Evolutionary conservation across 1,284 basidiomycete species (phyloP), one percentile per base, ranked within the genome.

Genomic region (Ustilago trichophora): DNA sequence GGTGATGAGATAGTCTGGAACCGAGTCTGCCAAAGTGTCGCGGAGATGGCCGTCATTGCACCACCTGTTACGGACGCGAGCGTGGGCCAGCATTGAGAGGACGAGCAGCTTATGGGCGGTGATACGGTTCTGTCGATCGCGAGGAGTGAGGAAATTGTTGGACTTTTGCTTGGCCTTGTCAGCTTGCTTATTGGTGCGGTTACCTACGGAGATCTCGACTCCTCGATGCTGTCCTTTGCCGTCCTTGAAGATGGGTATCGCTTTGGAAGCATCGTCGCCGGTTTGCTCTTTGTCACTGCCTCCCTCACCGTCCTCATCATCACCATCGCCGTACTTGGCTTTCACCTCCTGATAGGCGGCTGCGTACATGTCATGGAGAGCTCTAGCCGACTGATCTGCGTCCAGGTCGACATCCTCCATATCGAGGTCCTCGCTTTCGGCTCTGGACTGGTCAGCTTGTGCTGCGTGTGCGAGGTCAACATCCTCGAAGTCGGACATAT

Each of bases 1-100:
- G 42, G 70, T 69, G 38, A 75, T 56, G 19, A 79, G 67, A 16
- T 65, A 49, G 25, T 66, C 62, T 0, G 79, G 79, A 6, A 76
- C 70, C 18, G 57, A 50, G 6, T 73, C 54, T 29, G 69, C 72
- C 22, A 80, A 65, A 4, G 67, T 60, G 43, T 76, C 77, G 75
- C 95, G 91, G 11, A 98, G 85, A 3, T 92, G 83, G 1, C 84
- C 83, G 76, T 97, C 91, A 62, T 92, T 93, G 16, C 93, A 81
- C 90, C 91, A 94, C 49, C 84, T 85, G 80, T 98, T 98, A 38
- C 95, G 87, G 13, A 88, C 83, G 27, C 85, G 83, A 4, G 90
- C 89, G 75, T 90, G 91, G 4, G 87, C 87, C 2, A 98, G 85
- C 8, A 97, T 85, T 13, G 87, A 83, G 5, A 96, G 68, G 6